A percentile compares a stretch with the other conserved stretches of the same genome.
Conservation (phyloP, 768 basidiomycete genomes). For the Dacryopinax primogenitus region DNA sequence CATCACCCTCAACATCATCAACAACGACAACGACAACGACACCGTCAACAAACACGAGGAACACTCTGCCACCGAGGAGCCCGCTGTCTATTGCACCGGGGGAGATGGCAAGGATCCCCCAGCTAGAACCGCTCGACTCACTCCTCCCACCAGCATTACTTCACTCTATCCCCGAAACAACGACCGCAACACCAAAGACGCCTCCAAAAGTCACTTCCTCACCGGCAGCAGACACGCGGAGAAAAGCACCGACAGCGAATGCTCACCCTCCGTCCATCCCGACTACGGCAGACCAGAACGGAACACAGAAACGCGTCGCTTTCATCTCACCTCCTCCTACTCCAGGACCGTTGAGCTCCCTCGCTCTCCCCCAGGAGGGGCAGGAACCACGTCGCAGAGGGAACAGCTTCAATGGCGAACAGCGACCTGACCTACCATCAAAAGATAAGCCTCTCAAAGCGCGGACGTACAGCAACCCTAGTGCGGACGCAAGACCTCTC, state of each 20-base stretch:
- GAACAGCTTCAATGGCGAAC: conserved; percentile 1
- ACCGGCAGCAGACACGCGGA: conserved; percentile 23
- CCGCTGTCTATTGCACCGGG: conserved; percentile 22
- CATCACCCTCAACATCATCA: conserved; percentile 33
- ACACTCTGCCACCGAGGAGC: conserved; percentile 29
- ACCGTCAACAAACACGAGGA: conserved; percentile 27
- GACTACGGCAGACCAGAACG: conserved; percentile 8
- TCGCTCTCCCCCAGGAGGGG: conserved; percentile 21
- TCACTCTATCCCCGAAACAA: background rate
- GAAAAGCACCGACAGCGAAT: conserved; percentile 22
- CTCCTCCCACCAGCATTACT: background rate
- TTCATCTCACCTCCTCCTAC: conserved; percentile 74
- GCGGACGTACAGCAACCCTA: background rate
- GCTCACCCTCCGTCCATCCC: conserved; percentile 34
- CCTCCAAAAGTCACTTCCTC: background rate
- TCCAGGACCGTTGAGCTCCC: conserved; percentile 37
- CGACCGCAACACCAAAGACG: background rate
- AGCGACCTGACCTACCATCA: background rate
- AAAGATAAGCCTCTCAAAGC: background rate
- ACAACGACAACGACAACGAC: background rate
- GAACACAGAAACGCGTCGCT: conserved; percentile 64
- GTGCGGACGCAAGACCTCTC: background rate
- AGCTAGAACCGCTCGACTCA: background rate
- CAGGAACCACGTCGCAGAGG: background rate
- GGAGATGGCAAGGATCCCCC: background rate